These are phyloP conservation scores for Combretum micranthum DNA, from an alignment of 345 rosid species.

Conservation along the genomic window DNA sequence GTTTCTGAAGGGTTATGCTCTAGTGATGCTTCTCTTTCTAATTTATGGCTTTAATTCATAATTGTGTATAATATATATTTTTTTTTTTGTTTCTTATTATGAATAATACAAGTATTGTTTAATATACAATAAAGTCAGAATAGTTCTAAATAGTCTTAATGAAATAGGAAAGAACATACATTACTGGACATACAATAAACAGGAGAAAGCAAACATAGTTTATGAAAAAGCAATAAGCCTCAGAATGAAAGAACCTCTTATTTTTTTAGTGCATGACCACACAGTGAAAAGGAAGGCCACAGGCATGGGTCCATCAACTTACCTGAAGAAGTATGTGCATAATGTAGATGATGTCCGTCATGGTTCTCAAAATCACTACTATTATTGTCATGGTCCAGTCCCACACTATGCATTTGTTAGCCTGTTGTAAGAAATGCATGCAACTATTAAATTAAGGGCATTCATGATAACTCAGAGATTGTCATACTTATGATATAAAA, in stretches of 20 bases:
- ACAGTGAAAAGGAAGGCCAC: background rate
- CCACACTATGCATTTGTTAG: slow-evolving; percentile 41
- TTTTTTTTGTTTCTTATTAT: too few relatives aligned
- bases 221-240: too few relatives aligned
- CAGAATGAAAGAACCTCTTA: too few relatives aligned
- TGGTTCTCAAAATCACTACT: slow-evolving; percentile 43
- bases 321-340: slow-evolving; percentile 86
- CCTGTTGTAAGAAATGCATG: slow-evolving; percentile 30
- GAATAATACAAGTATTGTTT: too few relatives aligned
- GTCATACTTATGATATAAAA: too few relatives aligned
- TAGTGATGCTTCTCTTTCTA: background rate
- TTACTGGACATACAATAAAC: too few relatives aligned
- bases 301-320: background rate
- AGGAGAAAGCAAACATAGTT: too few relatives aligned
- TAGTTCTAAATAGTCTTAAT: too few relatives aligned
- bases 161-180: too few relatives aligned
- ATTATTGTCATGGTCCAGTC: slow-evolving; percentile 35
- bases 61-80: background rate
- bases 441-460: slow-evolving; percentile 4
- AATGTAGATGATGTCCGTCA: slow-evolving; percentile 60
- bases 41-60: background rate
- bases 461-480: too few relatives aligned
- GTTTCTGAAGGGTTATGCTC: background rate
- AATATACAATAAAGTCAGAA: too few relatives aligned
- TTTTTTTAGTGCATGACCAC: background rate